Conservation (phyloP, 352 stramenopile species). For the Globisporangium ultimum region DNA sequence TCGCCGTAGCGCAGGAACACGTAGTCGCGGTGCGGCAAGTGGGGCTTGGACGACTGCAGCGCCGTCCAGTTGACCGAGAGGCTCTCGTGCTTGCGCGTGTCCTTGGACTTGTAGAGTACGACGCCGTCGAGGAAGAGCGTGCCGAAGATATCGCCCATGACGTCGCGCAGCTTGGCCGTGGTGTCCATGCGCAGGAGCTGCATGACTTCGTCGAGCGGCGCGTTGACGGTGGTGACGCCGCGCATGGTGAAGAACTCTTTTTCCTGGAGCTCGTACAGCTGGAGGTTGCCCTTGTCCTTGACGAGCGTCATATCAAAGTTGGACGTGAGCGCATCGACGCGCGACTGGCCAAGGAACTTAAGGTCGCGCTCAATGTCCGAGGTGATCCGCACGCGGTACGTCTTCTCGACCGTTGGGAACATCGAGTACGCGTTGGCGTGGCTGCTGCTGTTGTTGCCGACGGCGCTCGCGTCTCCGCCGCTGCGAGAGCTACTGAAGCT, state of each 20-base stretch:
- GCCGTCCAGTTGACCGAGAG: conserved; percentile 83
- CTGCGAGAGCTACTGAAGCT: conserved; percentile 23
- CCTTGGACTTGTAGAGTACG: conserved; percentile 61
- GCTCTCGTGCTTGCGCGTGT: conserved; percentile 58
- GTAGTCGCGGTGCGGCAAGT: conserved; percentile 84
- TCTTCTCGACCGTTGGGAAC: conserved; percentile 85
- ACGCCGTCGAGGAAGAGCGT: conserved; percentile 80
- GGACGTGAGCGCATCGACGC: conserved; percentile 74
- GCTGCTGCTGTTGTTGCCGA: conserved; percentile 3
- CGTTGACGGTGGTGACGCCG: conserved; percentile 63
- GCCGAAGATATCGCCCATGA: conserved; percentile 83
- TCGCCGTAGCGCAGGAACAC: conserved; percentile 83
- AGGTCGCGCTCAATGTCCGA: conserved; percentile 82
- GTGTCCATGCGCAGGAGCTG: conserved; percentile 72
- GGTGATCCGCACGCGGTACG: conserved; percentile 72
- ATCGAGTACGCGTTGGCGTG: conserved; percentile 51
- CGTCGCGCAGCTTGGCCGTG: conserved; percentile 57
- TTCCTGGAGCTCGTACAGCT: conserved; percentile 76
- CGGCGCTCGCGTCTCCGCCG: conserved; percentile 13
- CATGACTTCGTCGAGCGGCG: conserved; percentile 79
- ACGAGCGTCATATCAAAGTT: conserved; percentile 77
- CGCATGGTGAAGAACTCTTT: conserved; percentile 89
- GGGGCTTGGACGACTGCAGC: conserved; percentile 75
- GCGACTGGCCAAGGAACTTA: conserved; percentile 79
- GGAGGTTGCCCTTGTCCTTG: conserved; percentile 64